These are phyloP conservation scores for Simplicillium aogashimaense DNA, from an alignment of 2,329 filamentous ascomycete species.

Conservation along the genomic window DNA sequence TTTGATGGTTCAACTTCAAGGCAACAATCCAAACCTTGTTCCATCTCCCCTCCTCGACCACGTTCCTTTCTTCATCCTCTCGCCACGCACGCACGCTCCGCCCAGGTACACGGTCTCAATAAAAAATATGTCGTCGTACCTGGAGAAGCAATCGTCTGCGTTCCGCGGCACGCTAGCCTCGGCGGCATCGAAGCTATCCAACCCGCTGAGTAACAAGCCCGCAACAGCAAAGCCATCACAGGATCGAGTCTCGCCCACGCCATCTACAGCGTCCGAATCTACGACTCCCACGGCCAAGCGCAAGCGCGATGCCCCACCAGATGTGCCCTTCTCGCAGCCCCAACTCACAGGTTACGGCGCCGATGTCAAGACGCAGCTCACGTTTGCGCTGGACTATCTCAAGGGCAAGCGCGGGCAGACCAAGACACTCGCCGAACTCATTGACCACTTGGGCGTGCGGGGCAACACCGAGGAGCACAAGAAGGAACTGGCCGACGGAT, in stretches of 20 bases:
- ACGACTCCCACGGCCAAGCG: constrained; percentile 56
- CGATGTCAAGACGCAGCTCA: constrained; percentile 78
- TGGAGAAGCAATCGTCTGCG: constrained; percentile 54
- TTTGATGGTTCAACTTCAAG: not conserved
- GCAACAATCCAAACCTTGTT: not conserved
- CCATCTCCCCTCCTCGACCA: not conserved
- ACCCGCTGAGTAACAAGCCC: constrained; percentile 35
- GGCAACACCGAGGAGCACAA: constrained; percentile 51
- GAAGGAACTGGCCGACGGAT: constrained; percentile 54
- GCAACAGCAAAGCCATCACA: constrained; percentile 26
- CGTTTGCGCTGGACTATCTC: constrained; percentile 77
- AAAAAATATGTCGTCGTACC: constrained; percentile 46
- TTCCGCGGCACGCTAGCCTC: constrained; percentile 53
- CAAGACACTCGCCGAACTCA: constrained; percentile 65
- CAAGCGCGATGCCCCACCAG: constrained; percentile 44
- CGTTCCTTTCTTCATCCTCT: not conserved
- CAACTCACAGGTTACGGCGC: constrained; percentile 65
- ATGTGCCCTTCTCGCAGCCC: constrained; percentile 64
- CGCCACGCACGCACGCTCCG: not conserved
- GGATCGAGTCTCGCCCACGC: constrained; percentile 53
- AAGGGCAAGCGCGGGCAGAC: constrained; percentile 59
- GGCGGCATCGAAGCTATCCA: constrained; percentile 53
- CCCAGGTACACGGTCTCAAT: not conserved
- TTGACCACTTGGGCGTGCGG: constrained; percentile 69
- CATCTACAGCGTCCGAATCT: constrained; percentile 44